Conservation (phyloP, 768 basidiomycete species). For the Mycena vitilis region DNA sequence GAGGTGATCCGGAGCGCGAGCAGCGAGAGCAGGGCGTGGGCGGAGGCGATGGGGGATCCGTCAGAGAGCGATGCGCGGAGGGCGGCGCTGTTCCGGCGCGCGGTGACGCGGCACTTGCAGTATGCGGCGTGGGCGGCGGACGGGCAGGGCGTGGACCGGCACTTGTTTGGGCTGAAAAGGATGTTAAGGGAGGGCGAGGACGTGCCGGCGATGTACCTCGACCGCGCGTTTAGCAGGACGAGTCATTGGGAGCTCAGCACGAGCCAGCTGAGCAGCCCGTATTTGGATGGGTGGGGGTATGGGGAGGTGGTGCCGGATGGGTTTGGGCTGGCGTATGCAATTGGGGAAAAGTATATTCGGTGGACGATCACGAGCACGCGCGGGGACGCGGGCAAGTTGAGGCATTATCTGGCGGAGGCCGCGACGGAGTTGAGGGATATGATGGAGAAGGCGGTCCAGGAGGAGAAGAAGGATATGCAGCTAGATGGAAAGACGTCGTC, state of each 20-base stretch:
- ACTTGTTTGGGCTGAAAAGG: conserved; percentile 94
- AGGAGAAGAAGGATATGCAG: conserved; percentile 49
- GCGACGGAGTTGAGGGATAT: conserved; percentile 81
- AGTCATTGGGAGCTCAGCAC: conserved; percentile 96
- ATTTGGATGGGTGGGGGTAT: conserved; percentile 96
- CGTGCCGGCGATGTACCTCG: conserved; percentile 79
- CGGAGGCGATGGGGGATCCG: conserved; percentile 86
- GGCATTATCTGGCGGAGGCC: conserved; percentile 82
- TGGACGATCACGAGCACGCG: conserved; percentile 91
- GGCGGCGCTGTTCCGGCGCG: conserved; percentile 75
- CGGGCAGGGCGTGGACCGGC: conserved; percentile 94
- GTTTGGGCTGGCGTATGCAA: conserved; percentile 91
- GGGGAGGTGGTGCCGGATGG: conserved; percentile 96
- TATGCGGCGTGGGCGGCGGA: conserved; percentile 94
- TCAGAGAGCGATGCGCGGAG: conserved; percentile 64
- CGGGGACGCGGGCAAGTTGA: conserved; percentile 62
- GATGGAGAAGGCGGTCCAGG: conserved; percentile 74
- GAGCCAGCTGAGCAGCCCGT: conserved; percentile 83
- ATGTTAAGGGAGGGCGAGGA: conserved; percentile 78
- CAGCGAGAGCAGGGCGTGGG: conserved; percentile 86
- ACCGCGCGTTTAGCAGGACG: conserved; percentile 74
- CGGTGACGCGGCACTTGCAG: conserved; percentile 84
- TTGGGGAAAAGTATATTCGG: conserved; percentile 81
- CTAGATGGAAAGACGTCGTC: conserved; percentile 38
- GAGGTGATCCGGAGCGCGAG: conserved; percentile 94